These are phyloP conservation scores for Colletotrichum destructivum DNA, from an alignment of 2,329 filamentous ascomycete genomes.

Conservation along the genomic window DNA sequence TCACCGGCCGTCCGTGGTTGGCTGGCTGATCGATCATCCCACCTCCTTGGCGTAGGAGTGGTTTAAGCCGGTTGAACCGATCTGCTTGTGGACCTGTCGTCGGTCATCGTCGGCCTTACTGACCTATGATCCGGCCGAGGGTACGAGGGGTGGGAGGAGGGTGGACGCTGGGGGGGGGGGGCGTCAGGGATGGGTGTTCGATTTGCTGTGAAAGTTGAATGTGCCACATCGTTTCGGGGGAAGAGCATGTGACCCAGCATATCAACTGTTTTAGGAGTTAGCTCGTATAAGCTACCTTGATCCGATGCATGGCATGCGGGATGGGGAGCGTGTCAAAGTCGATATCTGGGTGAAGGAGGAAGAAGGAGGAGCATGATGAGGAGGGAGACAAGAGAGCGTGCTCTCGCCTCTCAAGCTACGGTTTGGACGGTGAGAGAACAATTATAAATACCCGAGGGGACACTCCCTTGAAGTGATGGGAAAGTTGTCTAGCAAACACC, in stretches of 20 bases:
- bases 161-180: too few relatives aligned
- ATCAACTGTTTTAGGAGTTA: not conserved
- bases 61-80: not conserved
- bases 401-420: not conserved
- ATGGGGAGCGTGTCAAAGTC: not conserved
- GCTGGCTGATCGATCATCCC: not conserved
- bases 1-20: not conserved
- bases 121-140: not conserved
- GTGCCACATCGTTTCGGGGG: not conserved
- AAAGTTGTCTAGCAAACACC: not conserved
- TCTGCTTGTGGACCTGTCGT: not conserved
- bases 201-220: not conserved
- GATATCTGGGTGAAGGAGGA: too few relatives aligned
- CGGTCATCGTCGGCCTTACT: not conserved
- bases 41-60: not conserved
- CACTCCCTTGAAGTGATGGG: not conserved
- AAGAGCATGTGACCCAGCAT: conserved; percentile 8
- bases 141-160: not conserved
- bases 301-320: not conserved
- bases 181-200: not conserved
- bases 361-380: not conserved
- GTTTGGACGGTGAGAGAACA: not conserved
- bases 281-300: too few relatives aligned
- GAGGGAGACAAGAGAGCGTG: not conserved
- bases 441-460: conserved; percentile 14